Conservation (phyloP, 2,329 filamentous ascomycete genomes). For the Phyllosticta citrichinensis region DNA sequence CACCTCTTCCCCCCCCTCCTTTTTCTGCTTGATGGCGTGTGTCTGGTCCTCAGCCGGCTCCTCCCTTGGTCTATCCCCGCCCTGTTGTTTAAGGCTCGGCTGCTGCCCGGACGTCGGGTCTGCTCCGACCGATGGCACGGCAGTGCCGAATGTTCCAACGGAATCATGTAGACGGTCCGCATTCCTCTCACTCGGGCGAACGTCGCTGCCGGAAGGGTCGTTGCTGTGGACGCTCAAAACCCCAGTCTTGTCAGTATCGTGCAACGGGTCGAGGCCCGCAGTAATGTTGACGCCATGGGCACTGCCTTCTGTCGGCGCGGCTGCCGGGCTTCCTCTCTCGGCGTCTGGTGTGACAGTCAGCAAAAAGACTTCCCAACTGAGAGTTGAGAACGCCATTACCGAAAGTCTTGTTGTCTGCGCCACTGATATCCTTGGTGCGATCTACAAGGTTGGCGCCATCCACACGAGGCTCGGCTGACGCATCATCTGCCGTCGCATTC, state of each 20-base stretch:
- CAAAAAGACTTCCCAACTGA: not conserved
- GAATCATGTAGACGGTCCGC: not conserved
- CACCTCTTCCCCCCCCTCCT: conserved; percentile 16
- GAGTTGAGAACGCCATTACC: not conserved
- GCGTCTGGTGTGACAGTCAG: not conserved
- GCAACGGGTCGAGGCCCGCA: conserved; percentile 16
- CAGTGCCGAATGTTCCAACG: conserved; percentile 12
- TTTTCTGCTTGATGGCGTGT: conserved; percentile 14
- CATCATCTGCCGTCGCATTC: not conserved
- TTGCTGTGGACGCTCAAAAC: conserved; percentile 18
- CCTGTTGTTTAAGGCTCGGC: conserved; percentile 24
- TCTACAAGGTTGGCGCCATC: not conserved
- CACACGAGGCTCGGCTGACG: not conserved
- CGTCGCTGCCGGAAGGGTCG: conserved; percentile 21
- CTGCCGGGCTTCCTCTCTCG: not conserved
- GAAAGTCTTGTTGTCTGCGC: not conserved
- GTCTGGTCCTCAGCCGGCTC: conserved; percentile 24
- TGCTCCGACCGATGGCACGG: conserved; percentile 16
- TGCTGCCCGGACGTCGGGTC: conserved; percentile 16
- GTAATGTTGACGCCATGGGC: conserved; percentile 11
- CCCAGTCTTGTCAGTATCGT: conserved; percentile 21
- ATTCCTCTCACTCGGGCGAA: conserved; percentile 19
- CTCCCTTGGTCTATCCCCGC: conserved; percentile 22
- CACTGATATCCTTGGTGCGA: conserved; percentile 1
- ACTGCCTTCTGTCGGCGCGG: conserved; percentile 2